These are phyloP conservation scores for Neoscytalidium dimidiatum DNA, from an alignment of 2,329 filamentous ascomycete genomes.

Conservation along the genomic window DNA sequence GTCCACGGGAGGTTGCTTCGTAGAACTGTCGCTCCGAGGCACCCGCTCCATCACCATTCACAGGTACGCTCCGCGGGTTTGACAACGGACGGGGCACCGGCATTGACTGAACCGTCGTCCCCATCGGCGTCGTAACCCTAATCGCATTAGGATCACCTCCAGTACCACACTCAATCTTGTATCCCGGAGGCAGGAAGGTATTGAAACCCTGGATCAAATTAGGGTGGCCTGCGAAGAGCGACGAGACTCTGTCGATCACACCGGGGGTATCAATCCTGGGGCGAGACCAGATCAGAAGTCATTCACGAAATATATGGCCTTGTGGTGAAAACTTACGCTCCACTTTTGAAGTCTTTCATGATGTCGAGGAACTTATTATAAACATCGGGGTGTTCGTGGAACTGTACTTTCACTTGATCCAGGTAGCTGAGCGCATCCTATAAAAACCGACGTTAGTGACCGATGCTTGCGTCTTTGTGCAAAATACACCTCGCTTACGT, in stretches of 20 bases:
- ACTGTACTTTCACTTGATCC: slow-evolving; percentile 97
- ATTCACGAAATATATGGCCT: neutral
- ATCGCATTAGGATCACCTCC: slow-evolving; percentile 96
- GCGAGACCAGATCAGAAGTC: neutral
- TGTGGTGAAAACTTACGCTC: slow-evolving; percentile 65
- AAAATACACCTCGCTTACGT: slow-evolving; percentile 50
- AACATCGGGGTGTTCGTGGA: slow-evolving; percentile 93
- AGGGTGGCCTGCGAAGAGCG: slow-evolving; percentile 92
- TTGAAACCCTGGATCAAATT: slow-evolving; percentile 97
- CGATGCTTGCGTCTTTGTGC: slow-evolving; percentile 8
- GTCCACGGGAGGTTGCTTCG: slow-evolving; percentile 32
- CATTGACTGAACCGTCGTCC: slow-evolving; percentile 93
- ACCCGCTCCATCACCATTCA: slow-evolving; percentile 57
- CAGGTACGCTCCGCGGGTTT: slow-evolving; percentile 49
- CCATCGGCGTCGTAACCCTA: slow-evolving; percentile 93
- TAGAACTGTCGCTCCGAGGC: slow-evolving; percentile 41
- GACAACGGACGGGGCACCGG: slow-evolving; percentile 52
- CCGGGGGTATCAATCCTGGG: slow-evolving; percentile 87
- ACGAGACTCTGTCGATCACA: slow-evolving; percentile 94
- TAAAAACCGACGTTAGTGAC: neutral
- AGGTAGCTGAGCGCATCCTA: slow-evolving; percentile 91
- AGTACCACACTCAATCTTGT: slow-evolving; percentile 92
- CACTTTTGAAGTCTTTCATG: slow-evolving; percentile 99
- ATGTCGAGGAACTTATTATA: slow-evolving; percentile 97
- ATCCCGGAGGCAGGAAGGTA: slow-evolving; percentile 92